These are phyloP conservation scores for Globisporangium okanoganense DNA, from an alignment of 352 stramenopile genomes.

Conservation along the genomic window DNA sequence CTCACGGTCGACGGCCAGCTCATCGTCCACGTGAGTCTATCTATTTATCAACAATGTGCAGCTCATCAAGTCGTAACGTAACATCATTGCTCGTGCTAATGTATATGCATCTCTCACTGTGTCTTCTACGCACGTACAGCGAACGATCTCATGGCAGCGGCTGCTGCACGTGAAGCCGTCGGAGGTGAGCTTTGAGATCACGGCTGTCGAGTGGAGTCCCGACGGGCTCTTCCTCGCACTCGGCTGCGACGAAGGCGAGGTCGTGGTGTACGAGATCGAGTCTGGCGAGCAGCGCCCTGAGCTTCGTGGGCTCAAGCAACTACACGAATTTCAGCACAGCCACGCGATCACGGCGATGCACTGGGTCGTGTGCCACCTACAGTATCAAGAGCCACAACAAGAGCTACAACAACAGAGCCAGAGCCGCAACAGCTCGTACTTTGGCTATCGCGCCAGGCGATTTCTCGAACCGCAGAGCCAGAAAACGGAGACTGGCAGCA, in stretches of 20 bases:
- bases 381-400: neutral
- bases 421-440: constrained; percentile 20
- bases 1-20: constrained; percentile 66
- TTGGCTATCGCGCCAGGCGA: constrained; percentile 27
- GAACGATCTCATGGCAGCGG: constrained; percentile 73
- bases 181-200: constrained; percentile 51
- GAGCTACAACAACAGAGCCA: constrained; percentile 3
- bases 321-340: constrained; percentile 36
- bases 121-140: too few relatives aligned
- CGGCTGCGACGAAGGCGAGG: constrained; percentile 60
- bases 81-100: neutral
- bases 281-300: constrained; percentile 30
- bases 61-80: neutral
- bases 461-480: constrained; percentile 21
- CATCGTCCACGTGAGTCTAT: constrained; percentile 61
- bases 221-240: constrained; percentile 63
- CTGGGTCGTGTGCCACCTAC: constrained; percentile 19
- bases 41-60: neutral
- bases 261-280: constrained; percentile 70
- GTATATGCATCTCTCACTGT: neutral
- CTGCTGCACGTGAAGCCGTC: constrained; percentile 65
- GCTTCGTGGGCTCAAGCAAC: constrained; percentile 16
- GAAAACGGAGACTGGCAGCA: neutral
- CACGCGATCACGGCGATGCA: constrained; percentile 53
- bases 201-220: constrained; percentile 56